These are phyloP conservation scores for Gossypium rotundifolium DNA, from an alignment of 345 rosid genomes.

Conservation along the genomic window DNA sequence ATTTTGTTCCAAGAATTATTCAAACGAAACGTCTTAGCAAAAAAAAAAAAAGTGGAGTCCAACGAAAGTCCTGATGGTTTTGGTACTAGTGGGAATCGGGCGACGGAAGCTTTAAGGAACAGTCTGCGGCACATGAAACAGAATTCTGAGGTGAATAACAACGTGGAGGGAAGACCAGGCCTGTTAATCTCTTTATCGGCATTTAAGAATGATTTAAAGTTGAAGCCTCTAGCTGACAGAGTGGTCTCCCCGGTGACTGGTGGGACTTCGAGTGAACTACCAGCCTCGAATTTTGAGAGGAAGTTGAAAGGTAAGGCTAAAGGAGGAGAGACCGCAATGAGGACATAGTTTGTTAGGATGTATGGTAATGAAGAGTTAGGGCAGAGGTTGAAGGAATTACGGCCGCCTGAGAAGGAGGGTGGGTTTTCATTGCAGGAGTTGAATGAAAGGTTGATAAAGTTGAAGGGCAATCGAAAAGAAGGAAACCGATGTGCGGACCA, in stretches of 20 bases:
- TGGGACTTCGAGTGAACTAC: constrained; percentile 32
- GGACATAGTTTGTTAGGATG: constrained; percentile 28
- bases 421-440: constrained; percentile 68
- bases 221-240: constrained; percentile 15
- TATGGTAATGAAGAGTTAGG: constrained; percentile 42
- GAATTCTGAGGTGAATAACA: not conserved
- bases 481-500: constrained; percentile 15
- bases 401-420: constrained; percentile 38
- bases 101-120: constrained; percentile 25
- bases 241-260: constrained; percentile 30
- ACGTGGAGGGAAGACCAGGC: constrained; percentile 5
- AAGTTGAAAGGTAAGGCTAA: constrained; percentile 24
- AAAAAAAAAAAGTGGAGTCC: constrained; percentile 20
- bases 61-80: constrained; percentile 2
- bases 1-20: constrained; percentile 38
- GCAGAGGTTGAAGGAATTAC: constrained; percentile 34
- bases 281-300: constrained; percentile 34
- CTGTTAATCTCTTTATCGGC: constrained; percentile 10
- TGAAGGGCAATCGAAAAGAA: constrained; percentile 57
- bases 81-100: not conserved
- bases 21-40: constrained; percentile 21
- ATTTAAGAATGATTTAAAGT: constrained; percentile 24
- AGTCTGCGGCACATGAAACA: constrained; percentile 34
- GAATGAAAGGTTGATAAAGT: constrained; percentile 58
- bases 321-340: constrained; percentile 18